Base-by-base conservation (phyloP, 192 early-diverging fungal species). In the Spizellomyces punctatus region DNA sequence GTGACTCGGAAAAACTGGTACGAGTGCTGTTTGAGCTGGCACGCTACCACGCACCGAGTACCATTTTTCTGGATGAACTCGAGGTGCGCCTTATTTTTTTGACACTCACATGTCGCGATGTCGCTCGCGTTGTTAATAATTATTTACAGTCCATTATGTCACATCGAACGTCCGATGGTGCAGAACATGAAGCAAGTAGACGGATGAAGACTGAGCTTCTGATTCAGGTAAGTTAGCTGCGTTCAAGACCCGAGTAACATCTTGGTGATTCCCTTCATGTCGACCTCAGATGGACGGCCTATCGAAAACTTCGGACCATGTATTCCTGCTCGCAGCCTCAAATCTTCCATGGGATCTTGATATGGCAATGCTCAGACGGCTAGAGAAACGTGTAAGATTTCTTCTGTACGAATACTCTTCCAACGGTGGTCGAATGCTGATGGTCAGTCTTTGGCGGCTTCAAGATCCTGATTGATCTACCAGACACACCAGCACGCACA, bases 141-240 rank as follows among this genome's bases (percentile, higher is more conserved):
- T n/a, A 6, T 41, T 62, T 21, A 36, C 47, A 81, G 80, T 77
- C 78, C 7, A 82, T 84, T 54, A 88, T 86, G 83, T 70, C 79
- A n/a, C 83, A 85, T 14, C 66, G 86, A 57, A 76, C 77, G 0
- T 73, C 73, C 9, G 84, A 84, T 10, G 84, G 81, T 6, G 73
- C 66, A 0, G 86, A 86, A 55, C 84, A 86, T 61, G 86, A 88
- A 76, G 86, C 82, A 17, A 79, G 76, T 47, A 61, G 83, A 52
- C 64, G 86, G 47, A 88, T 88, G 84, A 88, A 88, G 64, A 88
- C 86, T n/a, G 86, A 88, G 65, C 69, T 88, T 46, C 75, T 88
- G 27, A 80, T 88, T 14, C 86, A 87, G 73, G 77, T 76, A 59
- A 41, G 0, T 27, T 5, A 0, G 5, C 1, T 45, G n/a, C 27